Percentiles rank a stretch among this genome's conserved stretches.
These are phyloP conservation scores for Backusella circina DNA, from an alignment of 192 early-diverging fungal species.

Conservation along the genomic window DNA sequence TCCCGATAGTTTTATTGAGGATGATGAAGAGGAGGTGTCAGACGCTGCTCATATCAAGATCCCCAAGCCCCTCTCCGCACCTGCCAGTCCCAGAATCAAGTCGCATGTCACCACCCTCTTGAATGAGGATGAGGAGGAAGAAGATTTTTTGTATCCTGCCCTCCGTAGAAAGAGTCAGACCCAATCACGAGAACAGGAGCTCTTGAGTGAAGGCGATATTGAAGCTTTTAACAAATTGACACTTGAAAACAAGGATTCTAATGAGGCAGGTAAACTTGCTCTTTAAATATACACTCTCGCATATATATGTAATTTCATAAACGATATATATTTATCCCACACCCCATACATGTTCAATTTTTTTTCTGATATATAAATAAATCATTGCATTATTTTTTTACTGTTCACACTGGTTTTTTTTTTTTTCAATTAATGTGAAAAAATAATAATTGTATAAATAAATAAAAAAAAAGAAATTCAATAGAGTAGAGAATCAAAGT, in stretches of 20 bases:
- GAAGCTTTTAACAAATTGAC: conserved; percentile 31
- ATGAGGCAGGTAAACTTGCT: conserved; percentile 13
- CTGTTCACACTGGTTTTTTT: too few relatives aligned
- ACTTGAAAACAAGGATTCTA: conserved; percentile 24
- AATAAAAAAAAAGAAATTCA: too few relatives aligned
- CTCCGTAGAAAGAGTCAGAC: conserved; percentile 16
- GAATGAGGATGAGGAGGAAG: conserved; percentile 42
- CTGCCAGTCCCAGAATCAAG: conserved; percentile 70
- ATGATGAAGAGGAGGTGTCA: conserved; percentile 56
- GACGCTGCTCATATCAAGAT: conserved; percentile 63
- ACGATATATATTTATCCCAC: not conserved
- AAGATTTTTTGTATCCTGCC: conserved; percentile 33
- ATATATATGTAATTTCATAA: not conserved
- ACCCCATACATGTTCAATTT: not conserved
- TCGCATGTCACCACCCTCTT: conserved; percentile 12
- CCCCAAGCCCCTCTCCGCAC: conserved; percentile 83
- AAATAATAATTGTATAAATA: too few relatives aligned
- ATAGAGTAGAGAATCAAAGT: too few relatives aligned
- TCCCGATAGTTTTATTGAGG: conserved; percentile 79
- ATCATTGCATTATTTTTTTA: not conserved
- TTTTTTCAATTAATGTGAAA: too few relatives aligned
- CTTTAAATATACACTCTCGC: not conserved
- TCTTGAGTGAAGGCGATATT: conserved; percentile 42
- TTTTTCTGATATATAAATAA: not conserved
- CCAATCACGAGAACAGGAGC: conserved; percentile 21